phyloP scores from a whole-genome alignment of 352 stramenopile genomes.

The Elongisporangium anandrum region DNA sequence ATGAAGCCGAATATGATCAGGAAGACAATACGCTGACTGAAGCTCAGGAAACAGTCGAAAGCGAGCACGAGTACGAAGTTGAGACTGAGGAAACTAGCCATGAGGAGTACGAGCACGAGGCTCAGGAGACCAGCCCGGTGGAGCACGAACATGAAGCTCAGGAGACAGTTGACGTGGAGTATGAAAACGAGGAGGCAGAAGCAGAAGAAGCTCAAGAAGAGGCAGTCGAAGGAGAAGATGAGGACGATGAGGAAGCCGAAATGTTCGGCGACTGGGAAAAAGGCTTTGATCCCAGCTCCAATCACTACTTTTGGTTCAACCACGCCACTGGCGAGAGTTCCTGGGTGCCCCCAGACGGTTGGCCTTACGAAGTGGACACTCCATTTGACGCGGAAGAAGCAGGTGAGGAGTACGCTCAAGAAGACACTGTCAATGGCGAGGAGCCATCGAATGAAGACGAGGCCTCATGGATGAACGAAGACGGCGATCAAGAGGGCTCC shows the following conservation, averaged over 20 bases:
- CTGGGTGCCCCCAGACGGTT: constrained; percentile 73
- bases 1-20: background rate
- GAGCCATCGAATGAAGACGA: background rate
- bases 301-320: constrained; percentile 90
- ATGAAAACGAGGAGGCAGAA: constrained; percentile 7
- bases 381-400: constrained; percentile 43
- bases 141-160: constrained; percentile 1
- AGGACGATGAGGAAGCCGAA: constrained; percentile 73
- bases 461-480: constrained; percentile 10
- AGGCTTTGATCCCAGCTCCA: constrained; percentile 72
- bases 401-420: constrained; percentile 11
- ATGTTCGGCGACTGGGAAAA: constrained; percentile 84
- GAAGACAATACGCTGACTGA: background rate
- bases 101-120: constrained; percentile 7
- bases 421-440: constrained; percentile 3
- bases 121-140: background rate
- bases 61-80: background rate
- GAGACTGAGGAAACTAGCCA: background rate
- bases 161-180: constrained; percentile 8
- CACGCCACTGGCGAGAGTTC: constrained; percentile 71
- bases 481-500: constrained; percentile 1
- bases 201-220: constrained; percentile 16
- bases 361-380: constrained; percentile 66
- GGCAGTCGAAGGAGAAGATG: constrained; percentile 36
- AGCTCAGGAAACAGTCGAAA: background rate